These are phyloP conservation scores for Penicillium daleae DNA, from an alignment of 495 filamentous ascomycete species.

Conservation along the genomic window DNA sequence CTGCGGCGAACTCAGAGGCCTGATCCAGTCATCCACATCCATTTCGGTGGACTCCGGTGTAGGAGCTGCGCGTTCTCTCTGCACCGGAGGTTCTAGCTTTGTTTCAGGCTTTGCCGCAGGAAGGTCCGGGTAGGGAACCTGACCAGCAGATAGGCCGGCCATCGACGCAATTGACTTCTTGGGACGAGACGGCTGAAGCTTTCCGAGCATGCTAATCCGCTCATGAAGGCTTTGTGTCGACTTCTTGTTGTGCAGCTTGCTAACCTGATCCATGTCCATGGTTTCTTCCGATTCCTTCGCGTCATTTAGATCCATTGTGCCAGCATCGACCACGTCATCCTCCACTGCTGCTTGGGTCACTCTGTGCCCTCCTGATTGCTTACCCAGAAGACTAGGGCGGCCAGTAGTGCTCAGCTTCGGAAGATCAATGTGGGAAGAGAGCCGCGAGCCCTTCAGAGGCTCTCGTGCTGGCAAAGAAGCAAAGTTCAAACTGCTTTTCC, in stretches of 20 bases:
- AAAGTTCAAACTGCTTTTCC: constrained; percentile 94
- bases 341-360: constrained; percentile 35
- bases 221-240: constrained; percentile 91
- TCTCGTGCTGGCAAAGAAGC: constrained; percentile 90
- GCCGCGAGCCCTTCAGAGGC: constrained; percentile 72
- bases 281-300: constrained; percentile 47
- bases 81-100: constrained; percentile 33
- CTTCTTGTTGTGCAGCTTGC: constrained; percentile 76
- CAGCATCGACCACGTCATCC: constrained; percentile 48
- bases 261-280: constrained; percentile 39
- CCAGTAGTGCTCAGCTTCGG: constrained; percentile 46
- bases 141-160: constrained; percentile 37
- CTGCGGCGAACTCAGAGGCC: constrained; percentile 53
- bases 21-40: constrained; percentile 87
- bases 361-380: constrained; percentile 49
- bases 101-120: constrained; percentile 44
- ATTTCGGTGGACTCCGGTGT: constrained; percentile 44
- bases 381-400: constrained; percentile 61
- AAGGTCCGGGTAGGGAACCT: constrained; percentile 60
- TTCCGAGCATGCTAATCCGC: constrained; percentile 89
- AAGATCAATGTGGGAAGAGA: constrained; percentile 80
- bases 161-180: constrained; percentile 71
- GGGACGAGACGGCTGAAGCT: constrained; percentile 69
- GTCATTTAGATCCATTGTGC: constrained; percentile 64
- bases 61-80: constrained; percentile 32